Conservation (phyloP, 768 basidiomycete genomes). For the Coprinopsis sp. region DNA sequence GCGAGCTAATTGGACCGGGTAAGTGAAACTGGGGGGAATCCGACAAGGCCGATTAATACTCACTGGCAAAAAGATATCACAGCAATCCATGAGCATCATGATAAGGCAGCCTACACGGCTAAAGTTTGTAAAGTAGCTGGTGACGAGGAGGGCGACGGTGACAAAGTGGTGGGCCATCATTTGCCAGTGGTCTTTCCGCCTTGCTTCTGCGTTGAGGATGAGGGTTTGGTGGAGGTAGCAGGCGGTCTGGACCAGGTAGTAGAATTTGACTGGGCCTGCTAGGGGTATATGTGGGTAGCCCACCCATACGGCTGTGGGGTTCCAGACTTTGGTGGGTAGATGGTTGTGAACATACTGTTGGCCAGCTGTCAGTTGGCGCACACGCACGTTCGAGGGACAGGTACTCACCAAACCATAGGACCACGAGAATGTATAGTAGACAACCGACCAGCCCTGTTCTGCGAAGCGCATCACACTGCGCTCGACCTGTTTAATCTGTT, state of each 20-base stretch:
- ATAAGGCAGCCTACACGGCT: slow-evolving; percentile 88
- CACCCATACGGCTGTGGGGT: slow-evolving; percentile 67
- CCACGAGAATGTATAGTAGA: slow-evolving; percentile 80
- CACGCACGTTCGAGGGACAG: slow-evolving; percentile 11
- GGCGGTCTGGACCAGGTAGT: slow-evolving; percentile 80
- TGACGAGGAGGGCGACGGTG: slow-evolving; percentile 70
- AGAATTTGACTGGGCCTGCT: slow-evolving; percentile 80
- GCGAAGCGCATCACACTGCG: slow-evolving; percentile 82
- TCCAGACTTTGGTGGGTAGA: slow-evolving; percentile 60
- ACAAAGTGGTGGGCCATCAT: slow-evolving; percentile 97
- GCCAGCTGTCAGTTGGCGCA: no score
- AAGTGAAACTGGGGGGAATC: not conserved
- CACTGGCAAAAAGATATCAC: slow-evolving; percentile 90
- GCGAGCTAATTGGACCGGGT: slow-evolving; percentile 53
- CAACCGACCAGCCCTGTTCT: slow-evolving; percentile 88
- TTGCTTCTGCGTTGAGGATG: slow-evolving; percentile 88
- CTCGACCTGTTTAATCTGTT: slow-evolving; percentile 58
- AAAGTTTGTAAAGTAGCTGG: slow-evolving; percentile 78
- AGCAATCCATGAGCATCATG: slow-evolving; percentile 90
- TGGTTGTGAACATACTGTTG: slow-evolving; percentile 74
- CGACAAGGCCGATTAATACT: slow-evolving; percentile 32
- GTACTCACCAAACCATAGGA: slow-evolving; percentile 73
- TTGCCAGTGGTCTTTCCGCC: slow-evolving; percentile 88
- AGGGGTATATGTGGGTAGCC: slow-evolving; percentile 81
- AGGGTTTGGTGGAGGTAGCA: slow-evolving; percentile 92